Conservation (phyloP, 2,329 filamentous ascomycete species). For the Hymenoscyphus salicellus region DNA sequence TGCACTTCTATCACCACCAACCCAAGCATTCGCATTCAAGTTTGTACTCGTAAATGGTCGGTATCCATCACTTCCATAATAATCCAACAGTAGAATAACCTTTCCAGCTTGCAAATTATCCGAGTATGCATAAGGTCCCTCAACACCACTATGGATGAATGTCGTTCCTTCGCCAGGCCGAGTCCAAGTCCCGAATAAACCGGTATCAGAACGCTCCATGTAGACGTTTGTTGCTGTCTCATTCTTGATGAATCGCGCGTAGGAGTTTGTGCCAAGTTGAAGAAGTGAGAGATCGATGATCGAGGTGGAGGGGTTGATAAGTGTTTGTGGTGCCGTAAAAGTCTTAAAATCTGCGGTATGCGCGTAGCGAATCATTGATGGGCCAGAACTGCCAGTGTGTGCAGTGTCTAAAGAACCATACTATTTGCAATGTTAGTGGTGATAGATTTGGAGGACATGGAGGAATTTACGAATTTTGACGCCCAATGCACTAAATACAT, state of each 20-base stretch:
- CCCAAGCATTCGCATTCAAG: slow-evolving; percentile 47
- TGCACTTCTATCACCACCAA: slow-evolving; percentile 39
- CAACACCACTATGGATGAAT: slow-evolving; percentile 43
- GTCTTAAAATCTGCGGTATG: slow-evolving; percentile 54
- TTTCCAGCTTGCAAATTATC: slow-evolving; percentile 42
- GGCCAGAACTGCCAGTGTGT: slow-evolving; percentile 47
- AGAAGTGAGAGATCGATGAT: slow-evolving; percentile 58
- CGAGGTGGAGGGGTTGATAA: slow-evolving; percentile 47
- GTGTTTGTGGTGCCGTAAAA: slow-evolving; percentile 49
- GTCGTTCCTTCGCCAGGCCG: slow-evolving; percentile 44
- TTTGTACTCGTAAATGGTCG: slow-evolving; percentile 47
- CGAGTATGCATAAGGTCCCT: slow-evolving; percentile 45
- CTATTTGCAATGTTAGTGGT: slow-evolving; percentile 27
- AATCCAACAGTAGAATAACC: slow-evolving; percentile 50
- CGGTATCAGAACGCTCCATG: slow-evolving; percentile 46
- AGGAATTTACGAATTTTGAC: slow-evolving; percentile 9
- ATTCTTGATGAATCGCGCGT: slow-evolving; percentile 55
- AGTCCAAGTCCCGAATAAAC: slow-evolving; percentile 52
- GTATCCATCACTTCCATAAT: slow-evolving; percentile 48
- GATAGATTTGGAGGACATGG: neutral
- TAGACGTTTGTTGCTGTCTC: slow-evolving; percentile 52
- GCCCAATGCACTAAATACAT: slow-evolving; percentile 16
- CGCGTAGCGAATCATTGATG: slow-evolving; percentile 50
- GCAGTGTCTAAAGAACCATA: slow-evolving; percentile 47
- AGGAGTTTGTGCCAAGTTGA: slow-evolving; percentile 42